phyloP scores from a whole-genome alignment of 441 rosid species.

The Populus tomentosa region DNA sequence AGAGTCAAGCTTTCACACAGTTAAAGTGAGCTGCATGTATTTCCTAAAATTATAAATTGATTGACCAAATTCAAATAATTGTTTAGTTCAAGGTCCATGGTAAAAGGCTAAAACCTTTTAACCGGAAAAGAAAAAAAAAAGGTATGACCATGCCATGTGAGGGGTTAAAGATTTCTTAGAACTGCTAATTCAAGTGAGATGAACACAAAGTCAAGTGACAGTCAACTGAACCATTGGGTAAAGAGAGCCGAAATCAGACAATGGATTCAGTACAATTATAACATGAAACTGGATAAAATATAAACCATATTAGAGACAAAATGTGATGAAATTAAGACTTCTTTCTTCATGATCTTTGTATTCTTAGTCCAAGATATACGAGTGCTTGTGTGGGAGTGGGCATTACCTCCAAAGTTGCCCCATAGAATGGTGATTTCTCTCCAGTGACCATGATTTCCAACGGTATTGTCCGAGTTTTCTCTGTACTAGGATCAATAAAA shows the following conservation, averaged over 20 bases:
- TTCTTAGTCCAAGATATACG: not conserved
- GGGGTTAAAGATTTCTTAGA: not conserved
- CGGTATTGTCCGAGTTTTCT: constrained; percentile 74
- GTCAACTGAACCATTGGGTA: not conserved
- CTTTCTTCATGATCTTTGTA: not conserved
- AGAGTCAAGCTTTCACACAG: not conserved
- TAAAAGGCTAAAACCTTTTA: not conserved
- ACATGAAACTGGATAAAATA: not conserved
- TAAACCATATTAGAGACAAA: not conserved
- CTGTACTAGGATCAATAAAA: constrained; percentile 94
- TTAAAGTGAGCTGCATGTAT: not conserved
- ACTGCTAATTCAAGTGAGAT: not conserved
- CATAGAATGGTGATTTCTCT: constrained; percentile 77
- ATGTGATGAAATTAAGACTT: not conserved
- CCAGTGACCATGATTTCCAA: constrained; percentile 83
- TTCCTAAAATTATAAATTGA: not conserved
- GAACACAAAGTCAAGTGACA: not conserved
- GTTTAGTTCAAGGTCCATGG: not conserved
- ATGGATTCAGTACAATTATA: not conserved
- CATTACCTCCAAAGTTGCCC: constrained; percentile 76
- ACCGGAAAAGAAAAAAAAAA: not conserved
- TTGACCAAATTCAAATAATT: not conserved
- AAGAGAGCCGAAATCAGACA: not conserved
- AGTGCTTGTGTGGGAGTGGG: not conserved
- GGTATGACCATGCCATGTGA: not conserved